Conservation (phyloP, 441 rosid species). For the Melastoma candidum region DNA sequence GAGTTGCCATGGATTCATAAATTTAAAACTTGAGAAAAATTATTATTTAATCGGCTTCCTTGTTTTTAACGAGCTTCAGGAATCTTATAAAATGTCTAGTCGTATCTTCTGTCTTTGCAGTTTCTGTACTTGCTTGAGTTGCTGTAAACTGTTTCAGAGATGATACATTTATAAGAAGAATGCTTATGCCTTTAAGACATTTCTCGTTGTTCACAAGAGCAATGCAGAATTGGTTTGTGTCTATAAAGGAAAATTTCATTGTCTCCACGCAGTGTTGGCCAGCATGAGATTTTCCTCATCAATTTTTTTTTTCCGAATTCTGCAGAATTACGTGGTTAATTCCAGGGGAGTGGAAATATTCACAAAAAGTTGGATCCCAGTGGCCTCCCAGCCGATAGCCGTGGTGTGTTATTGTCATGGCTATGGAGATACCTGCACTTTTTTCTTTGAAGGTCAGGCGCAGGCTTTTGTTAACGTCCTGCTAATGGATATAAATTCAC, state of each 20-base stretch:
- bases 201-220: no score
- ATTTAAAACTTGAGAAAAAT: no score
- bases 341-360: constrained; percentile 83
- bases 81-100: no score
- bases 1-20: no score
- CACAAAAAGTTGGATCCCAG: constrained; percentile 83
- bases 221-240: not conserved
- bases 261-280: not conserved
- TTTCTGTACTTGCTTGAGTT: no score
- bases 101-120: no score
- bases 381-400: constrained; percentile 51
- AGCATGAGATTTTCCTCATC: not conserved
- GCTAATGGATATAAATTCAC: constrained; percentile 4
- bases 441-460: constrained; percentile 66
- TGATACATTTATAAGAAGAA: no score
- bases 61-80: no score
- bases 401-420: constrained; percentile 85
- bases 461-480: constrained; percentile 1
- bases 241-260: constrained; percentile 1
- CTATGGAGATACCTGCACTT: constrained; percentile 94
- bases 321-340: constrained; percentile 59
- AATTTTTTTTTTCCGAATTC: not conserved
- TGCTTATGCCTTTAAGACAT: no score
- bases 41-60: no score
- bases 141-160: no score